Base-by-base conservation (phyloP, 208 protist genomes). In the Trypanosoma conorhini region DNA sequence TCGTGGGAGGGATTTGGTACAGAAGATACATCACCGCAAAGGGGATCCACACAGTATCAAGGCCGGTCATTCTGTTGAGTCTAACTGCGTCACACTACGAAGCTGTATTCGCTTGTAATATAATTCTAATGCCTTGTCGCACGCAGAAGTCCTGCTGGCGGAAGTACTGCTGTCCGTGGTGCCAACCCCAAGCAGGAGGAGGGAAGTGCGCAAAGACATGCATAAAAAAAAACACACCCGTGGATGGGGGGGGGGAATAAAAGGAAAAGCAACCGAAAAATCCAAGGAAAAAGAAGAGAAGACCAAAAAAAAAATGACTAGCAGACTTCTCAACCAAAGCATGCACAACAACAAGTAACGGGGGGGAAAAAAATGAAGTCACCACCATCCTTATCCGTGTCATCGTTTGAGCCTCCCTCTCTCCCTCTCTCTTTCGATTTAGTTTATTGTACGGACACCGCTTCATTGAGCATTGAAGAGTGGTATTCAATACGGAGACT, bases 11-110 rank as follows among this genome's bases (percentile, higher is more conserved):
- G 50, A 96, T 90, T 56, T 93, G 72, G 70, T 93, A 93, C 54
- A 96, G 79, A 35, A 96, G 75, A 76, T 96, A 96, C 78, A 94
- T 81, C 67, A 96, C 83, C 70, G 77, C 80, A 62, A 92, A 92
- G 5, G 91, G 91, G 52, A 94, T 91, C 88, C 87, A 94, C 9
- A 79, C 87, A 50, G 87, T 80, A 58, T 96, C 91, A 50, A 88
- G 66, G 8, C 88, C 88, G 8, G 79, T 79, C 91, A 96, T 96
- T 3, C 31, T 75, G 24, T 21, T 44, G n/a, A n/a, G 2, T 9
- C 50, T 24, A 54, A 8, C 26, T 54, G 50, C n/a, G 22, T 4
- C n/a, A 54, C 7, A 2, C 19, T 54, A n/a, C 9, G 26, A 26
- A 9, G 33, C 33, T 7, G 33, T 7, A 38, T 2, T 38, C 33